Evolutionary conservation across 352 stramenopile species (phyloP).

Genomic region (Globisporangium nodosum): DNA sequence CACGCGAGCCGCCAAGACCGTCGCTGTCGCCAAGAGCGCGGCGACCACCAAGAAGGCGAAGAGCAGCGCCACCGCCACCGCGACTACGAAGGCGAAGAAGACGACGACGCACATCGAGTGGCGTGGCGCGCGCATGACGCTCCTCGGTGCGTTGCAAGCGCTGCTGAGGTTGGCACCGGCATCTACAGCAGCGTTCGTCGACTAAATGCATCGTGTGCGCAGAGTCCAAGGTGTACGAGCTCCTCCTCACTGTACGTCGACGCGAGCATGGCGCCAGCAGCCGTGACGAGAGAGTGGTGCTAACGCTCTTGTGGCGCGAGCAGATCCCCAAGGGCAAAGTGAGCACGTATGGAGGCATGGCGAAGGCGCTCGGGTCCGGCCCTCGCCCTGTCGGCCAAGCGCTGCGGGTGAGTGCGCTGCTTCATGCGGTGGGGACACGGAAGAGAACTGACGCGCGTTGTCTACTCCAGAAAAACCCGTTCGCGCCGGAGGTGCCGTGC

Average conservation of each 20-base stretch:
- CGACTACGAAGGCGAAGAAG: constrained; percentile 18
- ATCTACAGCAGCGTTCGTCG: too few relatives aligned
- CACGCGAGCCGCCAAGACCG: constrained; percentile 3
- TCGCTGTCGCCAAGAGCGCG: background rate
- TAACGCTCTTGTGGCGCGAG: background rate
- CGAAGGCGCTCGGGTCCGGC: constrained; percentile 50
- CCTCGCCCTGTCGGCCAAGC: constrained; percentile 76
- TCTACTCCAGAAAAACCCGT: constrained; percentile 63
- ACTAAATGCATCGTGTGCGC: background rate
- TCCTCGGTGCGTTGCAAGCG: constrained; percentile 39
- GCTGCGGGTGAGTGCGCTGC: constrained; percentile 38
- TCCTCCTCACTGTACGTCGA: constrained; percentile 55
- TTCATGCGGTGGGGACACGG: background rate
- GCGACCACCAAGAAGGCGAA: constrained; percentile 1
- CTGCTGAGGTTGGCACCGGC: background rate
- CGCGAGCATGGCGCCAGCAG: background rate
- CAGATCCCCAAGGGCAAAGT: constrained; percentile 77
- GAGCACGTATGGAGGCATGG: constrained; percentile 71
- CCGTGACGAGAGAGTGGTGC: background rate
- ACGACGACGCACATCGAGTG: constrained; percentile 56
- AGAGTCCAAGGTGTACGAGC: constrained; percentile 78
- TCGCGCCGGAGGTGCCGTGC: constrained; percentile 72
- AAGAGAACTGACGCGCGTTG: background rate
- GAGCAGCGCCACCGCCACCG: background rate
- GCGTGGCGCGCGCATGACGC: constrained; percentile 64